Conservation (phyloP, 192 early-diverging fungal genomes). For the Coemansia sp. region DNA sequence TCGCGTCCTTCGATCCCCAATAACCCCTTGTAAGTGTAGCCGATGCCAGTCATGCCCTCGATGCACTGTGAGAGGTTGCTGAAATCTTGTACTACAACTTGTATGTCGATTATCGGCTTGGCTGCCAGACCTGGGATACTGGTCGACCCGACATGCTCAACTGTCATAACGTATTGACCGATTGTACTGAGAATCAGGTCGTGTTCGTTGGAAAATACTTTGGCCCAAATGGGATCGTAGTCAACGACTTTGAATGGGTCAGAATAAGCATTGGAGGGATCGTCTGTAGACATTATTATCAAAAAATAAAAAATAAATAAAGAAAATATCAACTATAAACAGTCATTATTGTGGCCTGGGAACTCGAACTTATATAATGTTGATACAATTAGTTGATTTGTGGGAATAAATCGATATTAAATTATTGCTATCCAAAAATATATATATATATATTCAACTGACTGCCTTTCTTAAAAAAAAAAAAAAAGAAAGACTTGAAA, state of each 20-base stretch:
- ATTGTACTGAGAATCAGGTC: not conserved
- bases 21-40: constrained; percentile 15
- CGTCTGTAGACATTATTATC: no score
- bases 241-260: constrained; percentile 14
- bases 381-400: no score
- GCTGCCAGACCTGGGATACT: constrained; percentile 33
- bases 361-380: no score
- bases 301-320: no score
- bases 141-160: constrained; percentile 33
- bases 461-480: no score
- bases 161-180: not conserved
- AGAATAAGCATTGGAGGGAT: not conserved
- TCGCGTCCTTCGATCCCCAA: constrained; percentile 15
- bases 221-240: constrained; percentile 16
- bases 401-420: no score
- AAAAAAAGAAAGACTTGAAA: no score
- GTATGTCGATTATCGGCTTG: constrained; percentile 38
- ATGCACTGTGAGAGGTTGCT: constrained; percentile 3
- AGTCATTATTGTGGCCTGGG: no score
- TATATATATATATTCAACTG: no score
- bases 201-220: constrained; percentile 2
- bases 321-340: no score
- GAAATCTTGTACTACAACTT: constrained; percentile 11
- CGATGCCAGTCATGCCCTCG: not conserved
- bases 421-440: no score